Evolutionary conservation across 2,329 filamentous ascomycete species (phyloP), one percentile per base, ranked within the genome.

Genomic region (Hymenoscyphus scutula): DNA sequence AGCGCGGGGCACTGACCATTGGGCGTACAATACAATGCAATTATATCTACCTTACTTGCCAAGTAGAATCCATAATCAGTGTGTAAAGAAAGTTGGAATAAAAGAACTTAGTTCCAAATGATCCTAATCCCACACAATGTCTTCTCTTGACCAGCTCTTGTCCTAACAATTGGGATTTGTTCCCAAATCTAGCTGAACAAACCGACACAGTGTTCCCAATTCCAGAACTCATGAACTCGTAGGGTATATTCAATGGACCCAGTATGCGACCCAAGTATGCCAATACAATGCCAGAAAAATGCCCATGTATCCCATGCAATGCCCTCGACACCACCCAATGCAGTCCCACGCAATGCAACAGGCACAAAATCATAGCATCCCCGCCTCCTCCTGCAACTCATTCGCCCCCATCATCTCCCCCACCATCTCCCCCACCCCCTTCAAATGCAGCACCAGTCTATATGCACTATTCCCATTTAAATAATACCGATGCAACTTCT

Each of bases 381-480:
- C 51, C 5, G 37, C 25, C 41, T 32, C 53, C 48, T 51, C n/a
- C 32, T 53, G 27, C 11, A 34, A 53, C n/a, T 57, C 62, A 29
- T 53, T 64, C 32, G 61, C 67, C n/a, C 65, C 70, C 58, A 59
- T 56, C 68, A 74, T 73, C 17, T 71, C 68, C n/a, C 15, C 66
- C n/a, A 66, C 64, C 68, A 74, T 73, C 17, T 71, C 68, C n/a
- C 15, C 66, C n/a, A 66, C 64, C 41, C 61, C 67, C 63, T 73
- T 75, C 63, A 75, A 65, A 62, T 73, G 89, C 41, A 99, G 77
- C 6, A 98, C 87, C 58, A 99, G 80, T 51, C 95, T 84, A 75
- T 95, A 99, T 1, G 95, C 95, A 61, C 92, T 96, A 74, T 92
- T 99, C 11, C 95, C 95, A 73, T 98, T 99, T 48, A 99, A 79